These are phyloP conservation scores for Corymbia maculata DNA, from an alignment of 345 rosid genomes.

Conservation along the genomic window DNA sequence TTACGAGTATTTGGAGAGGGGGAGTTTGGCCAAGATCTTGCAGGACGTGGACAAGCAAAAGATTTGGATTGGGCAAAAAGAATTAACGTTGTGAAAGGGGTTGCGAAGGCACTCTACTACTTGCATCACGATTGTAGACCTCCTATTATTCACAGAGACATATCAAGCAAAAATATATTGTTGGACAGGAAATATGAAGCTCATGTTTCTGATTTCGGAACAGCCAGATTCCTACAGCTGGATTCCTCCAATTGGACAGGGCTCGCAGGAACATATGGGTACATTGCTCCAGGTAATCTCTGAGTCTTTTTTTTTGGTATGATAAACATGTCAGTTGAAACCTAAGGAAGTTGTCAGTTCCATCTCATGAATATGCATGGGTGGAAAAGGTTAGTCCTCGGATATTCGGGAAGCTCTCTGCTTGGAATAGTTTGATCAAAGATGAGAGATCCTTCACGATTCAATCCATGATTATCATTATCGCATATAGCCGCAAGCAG, in stretches of 20 bases:
- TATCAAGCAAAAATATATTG: constrained; percentile 14
- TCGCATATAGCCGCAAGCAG: neutral
- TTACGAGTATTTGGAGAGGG: constrained; percentile 6
- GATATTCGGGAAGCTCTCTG: neutral
- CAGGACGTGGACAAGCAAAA: neutral
- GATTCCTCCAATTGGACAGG: constrained; percentile 18
- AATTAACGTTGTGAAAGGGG: constrained; percentile 6
- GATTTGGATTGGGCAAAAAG: constrained; percentile 9
- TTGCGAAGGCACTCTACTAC: constrained; percentile 5
- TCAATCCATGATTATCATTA: neutral
- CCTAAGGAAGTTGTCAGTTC: neutral
- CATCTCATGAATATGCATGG: neutral
- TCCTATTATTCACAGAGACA: constrained; percentile 17
- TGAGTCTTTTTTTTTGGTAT: neutral
- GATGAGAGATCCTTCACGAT: neutral
- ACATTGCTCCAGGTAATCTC: constrained; percentile 17
- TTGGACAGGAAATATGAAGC: constrained; percentile 6
- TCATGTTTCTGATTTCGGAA: constrained; percentile 19
- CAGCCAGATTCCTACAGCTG: constrained; percentile 1
- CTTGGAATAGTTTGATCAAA: neutral
- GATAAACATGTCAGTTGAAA: neutral
- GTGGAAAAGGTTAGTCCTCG: neutral
- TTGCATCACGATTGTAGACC: constrained; percentile 15
- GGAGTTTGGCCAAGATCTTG: constrained; percentile 5
- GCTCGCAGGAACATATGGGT: constrained; percentile 17